Conservation (phyloP, 2,329 filamentous ascomycete species). For the Aureobasidium sp. region DNA sequence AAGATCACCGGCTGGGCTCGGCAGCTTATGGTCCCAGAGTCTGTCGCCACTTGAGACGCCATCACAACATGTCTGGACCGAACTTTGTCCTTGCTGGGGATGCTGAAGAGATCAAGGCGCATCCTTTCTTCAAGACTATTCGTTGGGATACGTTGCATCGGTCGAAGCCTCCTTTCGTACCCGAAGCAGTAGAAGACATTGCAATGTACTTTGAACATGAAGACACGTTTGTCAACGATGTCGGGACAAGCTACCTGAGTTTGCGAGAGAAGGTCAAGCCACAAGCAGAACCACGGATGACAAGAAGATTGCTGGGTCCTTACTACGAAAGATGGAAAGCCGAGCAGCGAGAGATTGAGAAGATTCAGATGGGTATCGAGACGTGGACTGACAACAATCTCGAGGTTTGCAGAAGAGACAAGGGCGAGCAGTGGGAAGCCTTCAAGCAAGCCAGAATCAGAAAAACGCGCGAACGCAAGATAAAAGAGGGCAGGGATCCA, state of each 20-base stretch:
- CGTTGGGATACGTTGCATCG: slow-evolving; percentile 68
- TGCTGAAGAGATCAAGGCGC: slow-evolving; percentile 79
- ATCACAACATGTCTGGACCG: slow-evolving; percentile 18
- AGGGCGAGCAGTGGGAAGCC: slow-evolving; percentile 21
- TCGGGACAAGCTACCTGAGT: slow-evolving; percentile 17
- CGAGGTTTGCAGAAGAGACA: slow-evolving; percentile 24
- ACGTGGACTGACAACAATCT: slow-evolving; percentile 22
- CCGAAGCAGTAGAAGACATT: slow-evolving; percentile 49
- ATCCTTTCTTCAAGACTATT: slow-evolving; percentile 75
- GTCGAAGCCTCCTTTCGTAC: slow-evolving; percentile 68
- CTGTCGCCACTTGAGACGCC: slow-evolving; percentile 11
- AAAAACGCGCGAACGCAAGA: slow-evolving; percentile 19
- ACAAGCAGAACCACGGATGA: slow-evolving; percentile 11
- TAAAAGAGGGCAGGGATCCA: neutral
- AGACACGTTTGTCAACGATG: slow-evolving; percentile 49
- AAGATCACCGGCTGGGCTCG: neutral
- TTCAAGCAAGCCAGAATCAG: slow-evolving; percentile 23
- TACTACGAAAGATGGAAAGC: slow-evolving; percentile 18
- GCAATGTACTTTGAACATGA: slow-evolving; percentile 89
- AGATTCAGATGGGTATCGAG: slow-evolving; percentile 23
- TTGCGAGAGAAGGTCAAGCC: slow-evolving; percentile 18
- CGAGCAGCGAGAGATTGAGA: slow-evolving; percentile 22
- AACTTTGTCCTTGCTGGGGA: slow-evolving; percentile 69
- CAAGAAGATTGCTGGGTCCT: slow-evolving; percentile 13
- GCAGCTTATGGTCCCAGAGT: slow-evolving; percentile 12